Evolutionary conservation across 2,329 filamentous ascomycete species (phyloP).

Genomic region (Diaporthe aspalathi): DNA sequence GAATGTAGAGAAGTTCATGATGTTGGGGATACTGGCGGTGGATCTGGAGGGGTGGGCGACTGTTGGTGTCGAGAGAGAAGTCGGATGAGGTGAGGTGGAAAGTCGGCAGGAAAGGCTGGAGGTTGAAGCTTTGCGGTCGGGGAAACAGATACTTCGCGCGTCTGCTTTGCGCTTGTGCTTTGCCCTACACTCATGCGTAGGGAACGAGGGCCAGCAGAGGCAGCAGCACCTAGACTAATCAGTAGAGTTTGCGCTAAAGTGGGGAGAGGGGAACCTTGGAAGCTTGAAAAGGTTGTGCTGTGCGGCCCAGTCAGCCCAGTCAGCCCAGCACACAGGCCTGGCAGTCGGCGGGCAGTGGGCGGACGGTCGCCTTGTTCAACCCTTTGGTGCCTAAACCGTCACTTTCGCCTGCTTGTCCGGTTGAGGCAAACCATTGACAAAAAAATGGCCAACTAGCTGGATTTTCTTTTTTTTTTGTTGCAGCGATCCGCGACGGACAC

Average conservation of each 20-base stretch:
- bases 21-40: neutral
- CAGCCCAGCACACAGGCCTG: neutral
- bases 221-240: neutral
- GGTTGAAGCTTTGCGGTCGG: neutral
- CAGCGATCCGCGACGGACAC: neutral
- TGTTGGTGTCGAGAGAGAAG: neutral
- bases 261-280: constrained; percentile 36
- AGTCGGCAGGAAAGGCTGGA: neutral
- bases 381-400: constrained; percentile 25
- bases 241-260: constrained; percentile 35
- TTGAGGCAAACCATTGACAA: neutral
- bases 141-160: constrained; percentile 3
- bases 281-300: neutral
- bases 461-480: neutral
- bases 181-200: neutral
- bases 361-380: constrained; percentile 13
- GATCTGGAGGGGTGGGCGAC: neutral
- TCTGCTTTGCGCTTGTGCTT: constrained; percentile 10
- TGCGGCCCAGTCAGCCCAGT: too few species aligned
- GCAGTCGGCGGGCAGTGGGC: neutral
- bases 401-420: neutral
- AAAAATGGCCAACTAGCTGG: neutral
- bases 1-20: neutral
- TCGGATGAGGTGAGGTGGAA: neutral
- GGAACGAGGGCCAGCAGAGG: too few species aligned